phyloP scores from a whole-genome alignment of 352 stramenopile species.

The Phytophthora brassicae region DNA sequence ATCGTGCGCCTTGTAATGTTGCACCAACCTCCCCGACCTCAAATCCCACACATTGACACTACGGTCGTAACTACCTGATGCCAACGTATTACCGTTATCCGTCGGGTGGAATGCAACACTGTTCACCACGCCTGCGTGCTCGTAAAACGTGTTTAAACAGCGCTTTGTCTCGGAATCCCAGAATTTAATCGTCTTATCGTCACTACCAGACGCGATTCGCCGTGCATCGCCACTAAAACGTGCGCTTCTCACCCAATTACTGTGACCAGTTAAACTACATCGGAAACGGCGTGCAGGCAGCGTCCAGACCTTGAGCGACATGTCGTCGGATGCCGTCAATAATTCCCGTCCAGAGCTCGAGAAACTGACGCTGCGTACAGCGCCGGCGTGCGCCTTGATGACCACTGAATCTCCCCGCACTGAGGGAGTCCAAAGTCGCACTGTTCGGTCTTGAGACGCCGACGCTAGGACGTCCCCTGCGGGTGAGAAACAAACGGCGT shows the following conservation, averaged over 20 bases:
- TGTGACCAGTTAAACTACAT: conserved; percentile 88
- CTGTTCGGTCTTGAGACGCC: conserved; percentile 88
- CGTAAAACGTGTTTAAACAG: conserved; percentile 84
- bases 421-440: conserved; percentile 89
- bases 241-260: conserved; percentile 91
- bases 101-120: conserved; percentile 86
- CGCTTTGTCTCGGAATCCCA: conserved; percentile 88
- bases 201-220: conserved; percentile 73
- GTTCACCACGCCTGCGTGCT: conserved; percentile 85
- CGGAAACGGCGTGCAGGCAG: conserved; percentile 84
- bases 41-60: conserved; percentile 89
- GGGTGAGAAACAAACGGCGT: conserved; percentile 76
- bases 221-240: conserved; percentile 77
- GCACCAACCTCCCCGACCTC: conserved; percentile 75
- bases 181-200: conserved; percentile 93
- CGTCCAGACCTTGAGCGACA: conserved; percentile 90
- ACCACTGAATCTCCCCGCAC: conserved; percentile 68
- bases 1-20: conserved; percentile 92
- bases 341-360: conserved; percentile 74
- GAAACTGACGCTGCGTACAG: conserved; percentile 85
- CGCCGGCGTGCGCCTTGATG: conserved; percentile 74
- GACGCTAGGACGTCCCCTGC: conserved; percentile 84
- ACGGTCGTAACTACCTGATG: conserved; percentile 66
- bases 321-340: conserved; percentile 92
- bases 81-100: conserved; percentile 56